These are phyloP conservation scores for Populus hybrid DNA, from an alignment of 441 rosid species.

Conservation along the genomic window DNA sequence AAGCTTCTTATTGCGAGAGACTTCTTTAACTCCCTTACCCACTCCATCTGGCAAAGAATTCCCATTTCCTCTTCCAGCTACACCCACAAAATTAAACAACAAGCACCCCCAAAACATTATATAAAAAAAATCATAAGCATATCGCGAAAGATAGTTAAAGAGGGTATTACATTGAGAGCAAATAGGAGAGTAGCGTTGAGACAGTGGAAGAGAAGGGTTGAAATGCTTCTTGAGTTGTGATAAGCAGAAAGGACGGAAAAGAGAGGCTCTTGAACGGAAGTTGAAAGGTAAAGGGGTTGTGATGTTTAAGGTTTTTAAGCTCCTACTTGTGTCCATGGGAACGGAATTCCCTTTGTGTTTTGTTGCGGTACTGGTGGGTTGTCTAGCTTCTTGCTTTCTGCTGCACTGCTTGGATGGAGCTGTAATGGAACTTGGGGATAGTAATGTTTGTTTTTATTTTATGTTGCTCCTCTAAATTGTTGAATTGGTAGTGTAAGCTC, in stretches of 20 bases:
- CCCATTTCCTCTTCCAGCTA: conserved; percentile 46
- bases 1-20: conserved; percentile 51
- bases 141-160: neutral
- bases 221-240: conserved; percentile 29
- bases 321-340: conserved; percentile 29
- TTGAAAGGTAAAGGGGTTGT: conserved; percentile 29
- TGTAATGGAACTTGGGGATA: neutral
- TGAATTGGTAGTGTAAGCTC: too few relatives aligned
- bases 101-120: neutral
- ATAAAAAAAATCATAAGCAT: neutral
- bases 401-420: neutral
- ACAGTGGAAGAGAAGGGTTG: conserved; percentile 26
- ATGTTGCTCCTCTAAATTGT: neutral
- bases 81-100: conserved; percentile 16
- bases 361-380: neutral
- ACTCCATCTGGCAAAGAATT: conserved; percentile 43
- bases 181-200: conserved; percentile 30
- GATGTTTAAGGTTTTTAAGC: conserved; percentile 37
- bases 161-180: conserved; percentile 32
- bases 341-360: neutral
- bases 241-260: conserved; percentile 28
- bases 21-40: conserved; percentile 42
- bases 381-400: neutral
- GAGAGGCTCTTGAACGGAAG: conserved; percentile 32
- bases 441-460: neutral